Percentiles rank a stretch among this genome's conserved stretches.
phyloP scores from a whole-genome alignment of 208 protist genomes.

The Novymonas esmeraldas region DNA sequence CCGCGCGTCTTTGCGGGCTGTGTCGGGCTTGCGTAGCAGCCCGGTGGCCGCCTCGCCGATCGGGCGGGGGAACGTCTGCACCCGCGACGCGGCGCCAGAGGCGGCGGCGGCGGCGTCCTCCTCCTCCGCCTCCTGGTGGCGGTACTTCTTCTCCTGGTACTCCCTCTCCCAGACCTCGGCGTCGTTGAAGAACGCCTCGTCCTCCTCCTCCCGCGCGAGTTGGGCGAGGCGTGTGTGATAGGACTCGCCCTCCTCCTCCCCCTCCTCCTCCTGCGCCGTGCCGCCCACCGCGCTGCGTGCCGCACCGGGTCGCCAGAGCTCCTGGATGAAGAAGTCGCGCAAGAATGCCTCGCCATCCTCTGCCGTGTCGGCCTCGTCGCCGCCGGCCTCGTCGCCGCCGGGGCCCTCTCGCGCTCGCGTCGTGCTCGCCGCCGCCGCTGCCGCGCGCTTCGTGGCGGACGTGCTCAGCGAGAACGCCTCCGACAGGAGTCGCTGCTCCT shows the following conservation, averaged over 20 bases:
- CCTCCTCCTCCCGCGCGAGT: constrained; percentile 79
- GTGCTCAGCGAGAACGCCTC: constrained; percentile 28
- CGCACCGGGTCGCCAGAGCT: constrained; percentile 59
- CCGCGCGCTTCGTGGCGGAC: background rate
- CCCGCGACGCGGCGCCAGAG: constrained; percentile 40
- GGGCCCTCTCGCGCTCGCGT: background rate
- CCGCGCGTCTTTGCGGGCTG: constrained; percentile 79
- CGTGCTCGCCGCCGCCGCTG: background rate
- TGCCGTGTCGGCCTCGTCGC: constrained; percentile 1
- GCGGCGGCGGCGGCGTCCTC: constrained; percentile 49
- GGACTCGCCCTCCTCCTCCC: constrained; percentile 34
- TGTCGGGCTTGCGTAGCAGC: constrained; percentile 71
- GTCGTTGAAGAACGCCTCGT: constrained; percentile 85
- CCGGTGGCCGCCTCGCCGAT: constrained; percentile 72
- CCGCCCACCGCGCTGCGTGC: background rate
- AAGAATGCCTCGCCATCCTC: constrained; percentile 57
- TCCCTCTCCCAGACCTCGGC: constrained; percentile 85
- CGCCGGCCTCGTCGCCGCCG: background rate
- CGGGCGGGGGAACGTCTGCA: constrained; percentile 83
- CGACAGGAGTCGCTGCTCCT: constrained; percentile 29
- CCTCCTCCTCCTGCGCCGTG: constrained; percentile 21
- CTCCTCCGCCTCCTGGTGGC: constrained; percentile 75
- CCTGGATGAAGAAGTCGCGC: constrained; percentile 75
- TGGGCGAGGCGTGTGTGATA: constrained; percentile 58
- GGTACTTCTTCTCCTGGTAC: constrained; percentile 88